A percentile compares a stretch with the other conserved stretches of the same genome.
Conservation (phyloP, 768 basidiomycete genomes). For the Mycena epipterygia region DNA sequence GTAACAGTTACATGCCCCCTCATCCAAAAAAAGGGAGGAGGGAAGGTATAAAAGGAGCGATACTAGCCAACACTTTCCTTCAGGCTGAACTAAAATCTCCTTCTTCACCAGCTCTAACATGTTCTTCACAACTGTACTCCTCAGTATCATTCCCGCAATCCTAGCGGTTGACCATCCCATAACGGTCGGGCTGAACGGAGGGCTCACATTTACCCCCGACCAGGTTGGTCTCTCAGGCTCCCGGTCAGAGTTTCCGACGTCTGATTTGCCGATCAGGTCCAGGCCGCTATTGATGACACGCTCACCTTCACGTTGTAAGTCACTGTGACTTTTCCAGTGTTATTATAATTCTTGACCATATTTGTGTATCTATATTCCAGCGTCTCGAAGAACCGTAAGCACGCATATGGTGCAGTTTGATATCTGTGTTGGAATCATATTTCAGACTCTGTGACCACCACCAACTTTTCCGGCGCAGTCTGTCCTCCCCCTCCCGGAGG, state of each 20-base stretch:
- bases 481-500: slow-evolving; percentile 39
- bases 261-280: slow-evolving; percentile 15
- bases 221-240: no score
- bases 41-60: not conserved
- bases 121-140: slow-evolving; percentile 1
- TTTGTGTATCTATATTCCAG: no score
- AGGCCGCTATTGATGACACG: slow-evolving; percentile 30
- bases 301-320: slow-evolving; percentile 35
- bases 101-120: not conserved
- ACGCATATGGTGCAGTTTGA: not conserved
- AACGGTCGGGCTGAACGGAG: slow-evolving; percentile 18
- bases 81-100: no score
- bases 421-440: not conserved
- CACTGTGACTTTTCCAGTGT: not conserved
- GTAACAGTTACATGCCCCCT: not conserved
- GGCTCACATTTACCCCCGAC: slow-evolving; percentile 30
- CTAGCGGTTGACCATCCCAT: slow-evolving; percentile 25
- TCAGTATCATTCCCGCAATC: slow-evolving; percentile 29
- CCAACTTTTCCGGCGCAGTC: slow-evolving; percentile 30
- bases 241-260: no score
- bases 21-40: not conserved
- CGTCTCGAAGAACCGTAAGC: slow-evolving; percentile 33
- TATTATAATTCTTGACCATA: not conserved
- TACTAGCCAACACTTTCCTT: not conserved
- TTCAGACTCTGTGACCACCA: slow-evolving; percentile 34